A percentile compares a stretch with the other conserved stretches of the same genome.
phyloP scores from a whole-genome alignment of 2,329 filamentous ascomycete genomes.

The Cadophora gregata region DNA sequence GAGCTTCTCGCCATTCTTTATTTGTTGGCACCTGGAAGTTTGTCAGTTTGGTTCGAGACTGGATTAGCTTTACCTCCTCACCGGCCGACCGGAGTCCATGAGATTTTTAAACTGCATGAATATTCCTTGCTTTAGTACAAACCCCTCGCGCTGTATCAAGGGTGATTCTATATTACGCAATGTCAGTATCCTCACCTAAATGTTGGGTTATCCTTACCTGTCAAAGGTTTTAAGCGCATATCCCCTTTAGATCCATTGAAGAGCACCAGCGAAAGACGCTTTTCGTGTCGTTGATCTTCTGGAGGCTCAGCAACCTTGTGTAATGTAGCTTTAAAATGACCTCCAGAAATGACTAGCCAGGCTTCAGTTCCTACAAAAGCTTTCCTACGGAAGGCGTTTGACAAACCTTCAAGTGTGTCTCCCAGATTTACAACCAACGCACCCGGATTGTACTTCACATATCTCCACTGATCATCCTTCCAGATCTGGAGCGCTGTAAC shows the following conservation, averaged over 20 bases:
- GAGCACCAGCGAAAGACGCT: constrained; percentile 51
- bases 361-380: background rate
- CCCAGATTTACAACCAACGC: constrained; percentile 56
- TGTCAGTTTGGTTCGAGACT: background rate
- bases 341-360: constrained; percentile 49
- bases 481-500: constrained; percentile 55
- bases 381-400: too few relatives aligned
- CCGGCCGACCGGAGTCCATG: constrained; percentile 47
- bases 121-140: constrained; percentile 51
- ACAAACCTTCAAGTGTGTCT: constrained; percentile 45
- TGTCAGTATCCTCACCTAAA: background rate
- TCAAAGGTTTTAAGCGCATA: constrained; percentile 50
- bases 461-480: constrained; percentile 53
- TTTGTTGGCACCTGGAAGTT: constrained; percentile 13
- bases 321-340: constrained; percentile 53
- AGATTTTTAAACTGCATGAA: constrained; percentile 53
- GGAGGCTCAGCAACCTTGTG: constrained; percentile 53
- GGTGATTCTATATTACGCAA: constrained; percentile 42
- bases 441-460: constrained; percentile 51
- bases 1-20: constrained; percentile 52
- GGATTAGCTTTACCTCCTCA: background rate
- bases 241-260: constrained; percentile 55
- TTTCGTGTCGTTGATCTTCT: constrained; percentile 47
- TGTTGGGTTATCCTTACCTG: constrained; percentile 14
- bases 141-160: constrained; percentile 51